Base-by-base conservation (phyloP, 768 basidiomycete genomes). In the Leccinum disarticulatum region DNA sequence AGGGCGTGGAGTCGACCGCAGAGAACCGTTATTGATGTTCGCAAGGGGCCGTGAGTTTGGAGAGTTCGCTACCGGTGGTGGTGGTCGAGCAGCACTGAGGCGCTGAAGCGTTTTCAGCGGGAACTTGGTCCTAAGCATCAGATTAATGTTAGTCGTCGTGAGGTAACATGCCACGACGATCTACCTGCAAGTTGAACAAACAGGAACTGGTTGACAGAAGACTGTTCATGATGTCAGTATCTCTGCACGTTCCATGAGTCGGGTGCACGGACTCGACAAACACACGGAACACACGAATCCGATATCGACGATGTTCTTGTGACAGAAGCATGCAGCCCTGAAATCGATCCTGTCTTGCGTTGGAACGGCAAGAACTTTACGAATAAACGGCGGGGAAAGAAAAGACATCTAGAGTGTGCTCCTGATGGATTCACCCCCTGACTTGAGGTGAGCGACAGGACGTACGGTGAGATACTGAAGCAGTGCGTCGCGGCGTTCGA, bases 211-310 rank as follows among this genome's bases (percentile, higher is more conserved):
- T 66, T 91, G 86, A 68, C 95, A 97, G 73, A 96, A 97, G 67
- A 97, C 95, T 97, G 66, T 35, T 30, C 33, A 58, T 5, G 31
- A 36, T 48, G 27, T 72, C 14, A 73, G 62, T 50, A 56, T 25
- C n/a, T 43, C 15, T 22, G 6, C 14, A 17, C 6, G 11, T 33
- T 31, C 50, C 15, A 25, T 6, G 38, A 6, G 6, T 15, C 11
- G 14, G 15, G 8, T 43, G 41, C 25, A 81, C 92, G 58, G 66
- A 97, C 95, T 98, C 28, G 94, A 96, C 31, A 99, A 76, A 72
- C 97, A 99, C 33, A 99, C 95, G n/a, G 94, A 96, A 72, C 97
- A 99, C 22, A 99, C 95, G 66, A 95, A 99, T 56, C 95, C 97
- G 55, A 98, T 84, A 70, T 98, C 96, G 43, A 98, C 85, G 52